Percentiles rank a stretch among this genome's conserved stretches.
phyloP scores from a whole-genome alignment of 2,329 filamentous ascomycete genomes.

The Beauveria brongniartii region DNA sequence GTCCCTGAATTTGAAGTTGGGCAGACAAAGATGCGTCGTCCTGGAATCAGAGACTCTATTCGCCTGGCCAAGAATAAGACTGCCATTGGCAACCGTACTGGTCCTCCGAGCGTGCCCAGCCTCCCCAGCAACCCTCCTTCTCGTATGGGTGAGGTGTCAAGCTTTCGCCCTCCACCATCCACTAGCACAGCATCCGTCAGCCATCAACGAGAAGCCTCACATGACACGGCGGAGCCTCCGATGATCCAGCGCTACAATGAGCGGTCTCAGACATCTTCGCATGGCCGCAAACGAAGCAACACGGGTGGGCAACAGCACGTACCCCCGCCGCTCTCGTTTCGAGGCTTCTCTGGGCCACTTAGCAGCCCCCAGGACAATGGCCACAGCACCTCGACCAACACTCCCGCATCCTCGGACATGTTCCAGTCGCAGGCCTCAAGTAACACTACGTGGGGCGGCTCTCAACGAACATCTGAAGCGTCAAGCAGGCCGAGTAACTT shows the following conservation, averaged over 20 bases:
- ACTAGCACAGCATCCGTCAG: slow-evolving; percentile 28
- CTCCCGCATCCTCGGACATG: slow-evolving; percentile 53
- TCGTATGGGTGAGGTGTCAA: slow-evolving; percentile 27
- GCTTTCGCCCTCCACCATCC: slow-evolving; percentile 32
- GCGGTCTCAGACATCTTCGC: slow-evolving; percentile 39
- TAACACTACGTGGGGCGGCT: slow-evolving; percentile 35
- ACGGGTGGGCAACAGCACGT: slow-evolving; percentile 60
- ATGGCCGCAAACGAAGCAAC: slow-evolving; percentile 82
- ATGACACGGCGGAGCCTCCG: slow-evolving; percentile 62
- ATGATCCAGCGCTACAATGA: slow-evolving; percentile 63
- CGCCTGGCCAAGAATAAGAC: slow-evolving; percentile 71
- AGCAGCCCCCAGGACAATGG: slow-evolving; percentile 33
- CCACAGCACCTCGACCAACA: slow-evolving; percentile 51
- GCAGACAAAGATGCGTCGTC: slow-evolving; percentile 39
- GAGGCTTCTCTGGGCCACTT: slow-evolving; percentile 62
- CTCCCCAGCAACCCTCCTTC: slow-evolving; percentile 30
- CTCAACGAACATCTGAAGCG: slow-evolving; percentile 47
- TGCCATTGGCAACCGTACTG: slow-evolving; percentile 31
- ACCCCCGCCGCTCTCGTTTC: slow-evolving; percentile 63
- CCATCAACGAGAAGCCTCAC: slow-evolving; percentile 39
- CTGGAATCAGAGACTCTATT: slow-evolving; percentile 77
- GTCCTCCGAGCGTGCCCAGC: slow-evolving; percentile 44
- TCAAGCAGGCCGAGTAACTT: slow-evolving; percentile 53
- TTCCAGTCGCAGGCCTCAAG: slow-evolving; percentile 47
- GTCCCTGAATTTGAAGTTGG: slow-evolving; percentile 45